Percentiles rank a stretch among this genome's conserved stretches.
Conservation (phyloP, 805 yeast species). For the Wickerhamomyces tratensis region DNA sequence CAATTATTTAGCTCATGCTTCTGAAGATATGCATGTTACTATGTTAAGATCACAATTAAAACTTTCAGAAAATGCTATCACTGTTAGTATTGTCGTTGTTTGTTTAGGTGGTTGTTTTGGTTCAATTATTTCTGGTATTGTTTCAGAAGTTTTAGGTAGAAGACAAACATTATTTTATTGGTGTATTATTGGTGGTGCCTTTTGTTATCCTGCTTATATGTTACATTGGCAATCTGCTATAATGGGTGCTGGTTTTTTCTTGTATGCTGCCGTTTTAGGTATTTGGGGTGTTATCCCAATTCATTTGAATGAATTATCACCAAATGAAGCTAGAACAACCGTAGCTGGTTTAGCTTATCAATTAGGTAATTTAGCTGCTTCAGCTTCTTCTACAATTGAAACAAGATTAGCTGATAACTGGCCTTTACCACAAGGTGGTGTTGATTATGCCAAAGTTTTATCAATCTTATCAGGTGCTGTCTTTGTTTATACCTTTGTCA, state of each 20-base stretch:
- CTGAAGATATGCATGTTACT: conserved; percentile 68
- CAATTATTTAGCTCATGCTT: conserved; percentile 65
- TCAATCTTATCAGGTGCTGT: conserved; percentile 61
- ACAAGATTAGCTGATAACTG: conserved; percentile 50
- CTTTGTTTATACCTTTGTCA: conserved; percentile 39
- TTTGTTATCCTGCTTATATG: conserved; percentile 51
- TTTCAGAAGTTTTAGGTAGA: conserved; percentile 53
- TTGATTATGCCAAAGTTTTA: conserved; percentile 63
- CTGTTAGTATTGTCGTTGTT: conserved; percentile 53
- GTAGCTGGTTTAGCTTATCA: conserved; percentile 58
- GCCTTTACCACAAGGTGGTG: conserved; percentile 34
- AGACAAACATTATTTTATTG: conserved; percentile 44
- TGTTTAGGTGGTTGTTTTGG: conserved; percentile 63
- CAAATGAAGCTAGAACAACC: conserved; percentile 54
- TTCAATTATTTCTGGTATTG: conserved; percentile 47
- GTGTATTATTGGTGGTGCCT: conserved; percentile 47
- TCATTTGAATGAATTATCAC: conserved; percentile 56
- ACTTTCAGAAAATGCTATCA: conserved; percentile 35
- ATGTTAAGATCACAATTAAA: conserved; percentile 43
- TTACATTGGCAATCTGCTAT: conserved; percentile 28
- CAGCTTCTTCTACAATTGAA: conserved; percentile 67
- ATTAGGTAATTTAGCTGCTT: conserved; percentile 63
- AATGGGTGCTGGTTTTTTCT: conserved; percentile 52
- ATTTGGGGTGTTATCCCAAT: conserved; percentile 69
- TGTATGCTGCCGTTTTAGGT: conserved; percentile 59